Evolutionary conservation across 352 stramenopile species (phyloP), one percentile per base, ranked within the genome.

Genomic region (Globisporangium canariense): DNA sequence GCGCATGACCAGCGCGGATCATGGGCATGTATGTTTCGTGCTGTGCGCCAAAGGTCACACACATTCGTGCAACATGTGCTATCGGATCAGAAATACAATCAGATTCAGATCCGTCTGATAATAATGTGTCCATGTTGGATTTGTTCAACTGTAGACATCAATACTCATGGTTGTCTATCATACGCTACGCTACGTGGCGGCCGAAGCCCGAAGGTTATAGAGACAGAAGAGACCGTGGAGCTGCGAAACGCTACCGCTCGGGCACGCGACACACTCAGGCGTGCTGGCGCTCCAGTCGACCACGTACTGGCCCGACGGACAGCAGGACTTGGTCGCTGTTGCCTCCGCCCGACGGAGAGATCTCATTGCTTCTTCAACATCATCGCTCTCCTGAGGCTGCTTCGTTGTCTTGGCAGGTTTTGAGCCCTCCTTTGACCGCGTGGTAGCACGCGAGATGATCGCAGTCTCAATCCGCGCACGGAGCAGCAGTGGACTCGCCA

Each of bases 1-100:
- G 11, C 10, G 32, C 52, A 20, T 58, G 28, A 13, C 43, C 30
- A 25, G 3, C 36, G n/a, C 18, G 32, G 20, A 46, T 36, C 8
- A 58, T 58, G 5, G 11, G 16, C 51, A n/a, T 55, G 22, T 38
- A 7, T 16, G 8, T 36, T 56, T 54, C 22, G 13, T 20, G 14
- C 16, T 41, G 50, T 18, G 16, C 32, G 11, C 52, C 16, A 58
- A 58, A 58, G 32, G 32, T 58, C 52, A 58, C 52, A n/a, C 11
- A 58, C 51, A 3, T 45, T 45, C 52, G 52, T 45, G 18, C 30
- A 58, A 58, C 32, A 58, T 30, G 3, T 22, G 1, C 30, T 41
- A 10, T 36, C 30, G 36, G 30, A 58, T 58, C 18, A 58, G 18
- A 38, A 8, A 41, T 10, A 4, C 8, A 6, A 7, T 43, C 22